phyloP scores from a whole-genome alignment of 805 yeast species.

The Candida morakotiae region DNA sequence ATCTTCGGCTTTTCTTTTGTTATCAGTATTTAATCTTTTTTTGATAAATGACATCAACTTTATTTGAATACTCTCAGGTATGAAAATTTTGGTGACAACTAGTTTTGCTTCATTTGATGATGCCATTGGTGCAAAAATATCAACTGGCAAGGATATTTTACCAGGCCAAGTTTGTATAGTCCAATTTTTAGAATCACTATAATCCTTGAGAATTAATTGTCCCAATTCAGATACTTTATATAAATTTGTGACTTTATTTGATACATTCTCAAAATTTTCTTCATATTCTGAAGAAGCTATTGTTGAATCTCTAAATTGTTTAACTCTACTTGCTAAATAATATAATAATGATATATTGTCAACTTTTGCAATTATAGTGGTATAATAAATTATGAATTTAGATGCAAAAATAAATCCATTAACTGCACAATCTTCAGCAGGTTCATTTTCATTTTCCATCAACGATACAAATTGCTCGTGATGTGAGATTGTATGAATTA shows the following conservation, averaged over 20 bases:
- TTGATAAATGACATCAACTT: constrained; percentile 29
- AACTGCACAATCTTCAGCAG: constrained; percentile 12
- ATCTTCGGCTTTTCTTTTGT: constrained; percentile 14
- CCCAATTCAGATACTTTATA: constrained; percentile 72
- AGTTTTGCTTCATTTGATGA: constrained; percentile 55
- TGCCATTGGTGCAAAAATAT: constrained; percentile 60
- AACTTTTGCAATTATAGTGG: constrained; percentile 56
- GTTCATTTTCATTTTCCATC: constrained; percentile 19
- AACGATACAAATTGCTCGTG: constrained; percentile 59
- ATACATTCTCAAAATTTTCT: constrained; percentile 18
- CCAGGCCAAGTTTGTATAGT: constrained; percentile 79
- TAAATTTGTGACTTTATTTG: constrained; percentile 35
- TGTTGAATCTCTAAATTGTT: constrained; percentile 66
- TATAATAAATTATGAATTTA: constrained; percentile 56
- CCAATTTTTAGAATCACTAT: constrained; percentile 62
- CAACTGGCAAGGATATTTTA: constrained; percentile 64
- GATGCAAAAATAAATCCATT: constrained; percentile 49
- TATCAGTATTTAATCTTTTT: constrained; percentile 15
- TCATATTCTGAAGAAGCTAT: constrained; percentile 34
- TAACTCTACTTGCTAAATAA: constrained; percentile 73
- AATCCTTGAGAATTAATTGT: constrained; percentile 58
- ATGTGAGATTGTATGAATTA: constrained; percentile 69
- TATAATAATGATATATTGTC: constrained; percentile 71
- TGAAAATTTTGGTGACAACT: constrained; percentile 50
- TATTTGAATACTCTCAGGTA: constrained; percentile 44